Base-by-base conservation (phyloP, 1,139 yeast genomes). In the Nakaseomyces bracarensis region DNA sequence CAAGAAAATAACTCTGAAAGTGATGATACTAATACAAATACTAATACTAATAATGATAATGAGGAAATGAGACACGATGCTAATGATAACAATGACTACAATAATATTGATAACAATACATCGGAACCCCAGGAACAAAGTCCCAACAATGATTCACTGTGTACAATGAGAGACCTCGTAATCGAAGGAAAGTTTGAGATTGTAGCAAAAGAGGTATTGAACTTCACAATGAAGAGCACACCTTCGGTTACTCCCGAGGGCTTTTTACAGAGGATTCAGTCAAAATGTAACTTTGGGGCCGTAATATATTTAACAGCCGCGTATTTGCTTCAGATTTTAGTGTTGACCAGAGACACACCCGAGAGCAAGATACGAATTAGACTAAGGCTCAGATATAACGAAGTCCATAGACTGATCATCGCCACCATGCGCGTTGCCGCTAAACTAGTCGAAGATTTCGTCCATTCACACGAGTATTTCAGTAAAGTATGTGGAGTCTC, bases 401-500 rank as follows among this genome's bases (percentile, higher is more conserved):
- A 74, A 40, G 68, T 67, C 2, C 77, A 75, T 54, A 60, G 81
- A 19, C 48, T 75, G 15, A 58, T 73, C 11, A 64, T 74, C 26
- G 74, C 79, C 0, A 64, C 72, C 2, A 55, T 75, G 11, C 58
- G 80, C 13, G 55, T 75, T 0, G 71, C 79, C 4, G 66, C 75
- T 29, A 76, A 76, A 52, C 59, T 67, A 3, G 51, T 73, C 3
- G 81, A 76, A 50, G 82, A 76, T 51, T 62, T 69, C 31, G 68
- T 67, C 38, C 74, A 73, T 49, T 67, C 71, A 3, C 78, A 74
- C 52, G 61, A 61, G 36, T 68, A 74, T 43, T 71, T 70, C 46
- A 73, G 79, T 21, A 70, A 70, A 42, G 76, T 74, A 3, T 75
- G 75, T 11, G 81, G 81, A 2, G 62, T 75, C 4, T 59, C 70